Evolutionary conservation across 2,329 filamentous ascomycete species (phyloP).

Genomic region (Cyphellophora europaea): DNA sequence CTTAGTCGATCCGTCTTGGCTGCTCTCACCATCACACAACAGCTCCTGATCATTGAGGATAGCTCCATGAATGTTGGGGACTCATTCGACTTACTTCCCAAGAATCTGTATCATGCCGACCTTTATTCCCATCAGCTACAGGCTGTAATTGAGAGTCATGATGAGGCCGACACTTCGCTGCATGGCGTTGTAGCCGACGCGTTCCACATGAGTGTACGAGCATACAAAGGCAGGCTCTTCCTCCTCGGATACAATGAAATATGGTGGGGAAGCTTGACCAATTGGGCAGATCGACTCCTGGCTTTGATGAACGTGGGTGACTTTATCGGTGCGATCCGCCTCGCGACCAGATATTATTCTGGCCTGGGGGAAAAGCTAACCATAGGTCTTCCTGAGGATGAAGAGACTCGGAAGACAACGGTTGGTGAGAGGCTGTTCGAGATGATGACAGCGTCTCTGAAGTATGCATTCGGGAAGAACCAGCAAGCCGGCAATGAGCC

Average conservation of each 20-base stretch:
- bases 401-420: slow-evolving; percentile 63
- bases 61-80: slow-evolving; percentile 83
- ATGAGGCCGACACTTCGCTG: slow-evolving; percentile 80
- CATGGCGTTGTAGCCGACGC: slow-evolving; percentile 95
- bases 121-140: slow-evolving; percentile 83
- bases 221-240: slow-evolving; percentile 90
- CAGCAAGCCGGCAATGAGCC: slow-evolving; percentile 38
- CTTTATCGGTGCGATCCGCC: slow-evolving; percentile 79
- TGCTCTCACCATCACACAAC: slow-evolving; percentile 87
- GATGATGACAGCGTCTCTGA: slow-evolving; percentile 85
- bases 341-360: slow-evolving; percentile 86
- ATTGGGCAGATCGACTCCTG: slow-evolving; percentile 90
- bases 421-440: slow-evolving; percentile 84
- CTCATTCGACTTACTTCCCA: slow-evolving; percentile 82
- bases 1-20: slow-evolving; percentile 85
- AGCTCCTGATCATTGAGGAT: slow-evolving; percentile 87
- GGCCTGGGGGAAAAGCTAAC: slow-evolving; percentile 91
- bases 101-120: slow-evolving; percentile 85
- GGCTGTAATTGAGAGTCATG: slow-evolving; percentile 73
- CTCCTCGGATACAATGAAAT: slow-evolving; percentile 89
- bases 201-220: slow-evolving; percentile 94
- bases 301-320: slow-evolving; percentile 96
- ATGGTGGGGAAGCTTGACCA: slow-evolving; percentile 82
- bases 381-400: slow-evolving; percentile 82
- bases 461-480: slow-evolving; percentile 69